Evolutionary conservation across 2,329 filamentous ascomycete species (phyloP).

Genomic region (Elsinoe necatrix): DNA sequence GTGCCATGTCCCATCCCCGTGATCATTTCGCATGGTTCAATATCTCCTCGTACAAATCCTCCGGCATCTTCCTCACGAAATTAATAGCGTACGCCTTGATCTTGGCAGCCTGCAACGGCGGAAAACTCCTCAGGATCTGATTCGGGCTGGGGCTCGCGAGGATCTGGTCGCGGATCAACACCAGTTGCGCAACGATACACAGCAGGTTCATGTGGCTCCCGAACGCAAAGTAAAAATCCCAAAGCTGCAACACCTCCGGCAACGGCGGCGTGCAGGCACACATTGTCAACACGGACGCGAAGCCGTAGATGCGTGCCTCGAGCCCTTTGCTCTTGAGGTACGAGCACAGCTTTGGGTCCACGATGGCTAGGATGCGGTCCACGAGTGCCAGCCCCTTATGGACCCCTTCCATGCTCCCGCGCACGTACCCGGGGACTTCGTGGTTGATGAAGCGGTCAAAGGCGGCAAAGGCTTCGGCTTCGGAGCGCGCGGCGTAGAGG

Average conservation of each 20-base stretch:
- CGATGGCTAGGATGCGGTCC: constrained; percentile 82
- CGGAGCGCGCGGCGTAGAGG: constrained; percentile 85
- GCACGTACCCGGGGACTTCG: constrained; percentile 88
- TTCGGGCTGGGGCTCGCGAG: constrained; percentile 82
- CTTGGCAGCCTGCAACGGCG: constrained; percentile 70
- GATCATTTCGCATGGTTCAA: constrained; percentile 70
- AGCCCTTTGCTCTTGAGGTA: constrained; percentile 82
- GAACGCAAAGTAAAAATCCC: constrained; percentile 97
- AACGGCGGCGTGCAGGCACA: constrained; percentile 93
- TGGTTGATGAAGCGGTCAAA: constrained; percentile 81
- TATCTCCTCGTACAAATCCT: constrained; percentile 84
- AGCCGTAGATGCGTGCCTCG: constrained; percentile 90
- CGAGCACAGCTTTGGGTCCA: constrained; percentile 76
- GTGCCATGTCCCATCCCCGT: not conserved
- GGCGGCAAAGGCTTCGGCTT: constrained; percentile 86
- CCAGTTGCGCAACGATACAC: constrained; percentile 90
- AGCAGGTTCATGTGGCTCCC: constrained; percentile 90
- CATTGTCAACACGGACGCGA: constrained; percentile 86
- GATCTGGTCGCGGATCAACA: constrained; percentile 77
- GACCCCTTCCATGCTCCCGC: constrained; percentile 94
- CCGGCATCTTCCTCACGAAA: constrained; percentile 81
- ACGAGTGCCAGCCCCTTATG: constrained; percentile 86
- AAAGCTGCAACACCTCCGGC: constrained; percentile 83
- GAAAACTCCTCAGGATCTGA: constrained; percentile 81
- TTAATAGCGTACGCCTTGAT: constrained; percentile 75